Base-by-base conservation (phyloP, 495 filamentous ascomycete genomes). In the Tetracladium marchalianum region DNA sequence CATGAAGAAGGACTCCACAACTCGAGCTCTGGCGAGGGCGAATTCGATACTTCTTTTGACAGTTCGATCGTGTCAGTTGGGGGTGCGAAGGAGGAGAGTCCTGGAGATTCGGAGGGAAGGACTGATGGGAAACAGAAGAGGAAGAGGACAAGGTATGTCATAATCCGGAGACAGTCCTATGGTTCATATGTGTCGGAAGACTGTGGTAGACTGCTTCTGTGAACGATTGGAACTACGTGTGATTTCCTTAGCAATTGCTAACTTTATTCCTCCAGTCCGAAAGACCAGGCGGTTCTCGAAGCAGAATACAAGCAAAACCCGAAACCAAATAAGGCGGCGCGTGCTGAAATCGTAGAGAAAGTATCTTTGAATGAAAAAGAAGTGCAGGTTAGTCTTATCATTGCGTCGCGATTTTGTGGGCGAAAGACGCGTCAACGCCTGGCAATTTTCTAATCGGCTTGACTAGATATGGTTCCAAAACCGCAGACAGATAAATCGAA, bases 381-480 rank as follows among this genome's bases (percentile, higher is more conserved):
- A 71, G 87, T 97, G 13, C 93, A 97, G 78, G 92, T 96, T 57
- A 72, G 84, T 69, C 46, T 48, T 48, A 36, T 18, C 9, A 38
- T 33, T 39, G 10, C 31, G 32, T 35, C 35, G 31, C 39, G 37
- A 32, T 19, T 39, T n/a, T 6, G 36, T 44, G 31, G 4, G 16
- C 13, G 15, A 16, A 22, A 39, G 49, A 53, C 47, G 47, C 43
- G 47, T 46, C 19, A 15, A 5, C 0, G 18, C 3, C 22, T 27
- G 22, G 22, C 22, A 27, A 27, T 27, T 27, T 27, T 11, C 44
- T 63, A 46, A 63, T 37, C 37, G 22, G 12, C 8, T 11, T 19
- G 34, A 44, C 22, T 61, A 98, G 92, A 95, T 99, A 55, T 99
- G 93, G 93, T 99, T 99, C 65, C 93, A 97, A 61, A 99, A 99